Evolutionary conservation across 345 rosid genomes (phyloP), one percentile per base, ranked within the genome.

Genomic region (Eucalyptus dawsonii): DNA sequence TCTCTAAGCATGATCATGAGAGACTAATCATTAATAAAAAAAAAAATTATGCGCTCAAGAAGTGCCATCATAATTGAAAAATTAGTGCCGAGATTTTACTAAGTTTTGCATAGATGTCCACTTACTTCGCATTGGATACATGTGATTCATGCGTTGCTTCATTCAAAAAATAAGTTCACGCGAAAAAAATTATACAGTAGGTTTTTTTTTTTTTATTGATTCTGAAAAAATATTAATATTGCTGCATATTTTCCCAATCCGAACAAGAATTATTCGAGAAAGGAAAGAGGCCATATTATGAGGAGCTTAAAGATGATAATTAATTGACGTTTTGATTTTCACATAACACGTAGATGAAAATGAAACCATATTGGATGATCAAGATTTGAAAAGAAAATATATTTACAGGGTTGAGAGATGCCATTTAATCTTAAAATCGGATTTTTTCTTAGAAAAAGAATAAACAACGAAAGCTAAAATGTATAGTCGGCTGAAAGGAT

Each of bases 351-450:
- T 69, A 0, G 21, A 69, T 2, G 13, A 69, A 69, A 69, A 69
- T 19, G 25, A 72, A 42, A 72, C 5, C 1, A 19, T 21, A 10
- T 37, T 1, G 0, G 0, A 34, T 69, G 81, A 65, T 65, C 19
- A 13, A 17, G 81, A 69, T 16, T 69, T 34, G 25, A 5, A 69
- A 31, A 34, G 25, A 37, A 17, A 72, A 37, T 37, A 10, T 37
- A 0, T 10, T 9, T 12, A 0, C 0, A 0, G 27, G 14, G 27
- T 19, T 0, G 0, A 17, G 44, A 34, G 24, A 72, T 34, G 80
- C 16, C 34, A 25, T 29, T 12, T 62, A 27, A 62, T 62, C 34
- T 62, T 62, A 6, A 29, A 62, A 62, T 62, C 7, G 9, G 69
- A 0, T 29, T 62, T 60, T 60, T 12, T 24, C 6, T 21, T 21